These are phyloP conservation scores for Chytriomyces sp. DNA, from an alignment of 192 early-diverging fungal genomes.

Conservation along the genomic window DNA sequence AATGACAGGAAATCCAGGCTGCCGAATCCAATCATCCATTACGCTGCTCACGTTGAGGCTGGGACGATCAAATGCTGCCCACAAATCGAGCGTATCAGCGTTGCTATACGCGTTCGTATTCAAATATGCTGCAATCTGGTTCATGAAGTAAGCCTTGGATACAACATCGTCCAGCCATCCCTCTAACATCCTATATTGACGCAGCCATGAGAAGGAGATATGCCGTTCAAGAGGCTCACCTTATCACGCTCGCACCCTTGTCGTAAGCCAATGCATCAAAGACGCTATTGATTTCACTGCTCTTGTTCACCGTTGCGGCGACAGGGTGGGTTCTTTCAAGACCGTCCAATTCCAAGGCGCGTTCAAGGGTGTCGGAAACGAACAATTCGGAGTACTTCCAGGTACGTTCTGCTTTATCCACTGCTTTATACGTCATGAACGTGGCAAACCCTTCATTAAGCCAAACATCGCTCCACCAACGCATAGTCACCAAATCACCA, in stretches of 20 bases:
- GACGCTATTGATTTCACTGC: constrained; percentile 57
- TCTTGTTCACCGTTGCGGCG: constrained; percentile 23
- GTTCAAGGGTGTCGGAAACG: constrained; percentile 17
- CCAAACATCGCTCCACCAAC: constrained; percentile 84
- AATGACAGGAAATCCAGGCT: constrained; percentile 47
- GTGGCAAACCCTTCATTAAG: constrained; percentile 94
- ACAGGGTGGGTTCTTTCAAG: constrained; percentile 40
- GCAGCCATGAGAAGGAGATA: neutral
- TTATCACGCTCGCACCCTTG: constrained; percentile 85
- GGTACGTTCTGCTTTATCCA: constrained; percentile 18
- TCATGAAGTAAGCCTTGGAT: constrained; percentile 16
- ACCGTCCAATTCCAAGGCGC: constrained; percentile 39
- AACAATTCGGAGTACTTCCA: constrained; percentile 35
- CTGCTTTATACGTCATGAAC: constrained; percentile 59
- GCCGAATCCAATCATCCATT: constrained; percentile 44
- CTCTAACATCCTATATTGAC: constrained; percentile 49
- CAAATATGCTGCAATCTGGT: constrained; percentile 53
- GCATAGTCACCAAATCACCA: constrained; percentile 61
- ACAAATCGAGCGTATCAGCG: constrained; percentile 84
- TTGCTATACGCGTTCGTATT: constrained; percentile 75
- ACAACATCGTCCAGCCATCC: constrained; percentile 24
- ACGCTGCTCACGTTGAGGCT: constrained; percentile 27
- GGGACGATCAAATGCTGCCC: constrained; percentile 64
- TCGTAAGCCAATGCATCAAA: constrained; percentile 87
- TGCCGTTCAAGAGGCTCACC: constrained; percentile 23